These are phyloP conservation scores for Crucibulum laeve DNA, from an alignment of 768 basidiomycete genomes.

Conservation along the genomic window DNA sequence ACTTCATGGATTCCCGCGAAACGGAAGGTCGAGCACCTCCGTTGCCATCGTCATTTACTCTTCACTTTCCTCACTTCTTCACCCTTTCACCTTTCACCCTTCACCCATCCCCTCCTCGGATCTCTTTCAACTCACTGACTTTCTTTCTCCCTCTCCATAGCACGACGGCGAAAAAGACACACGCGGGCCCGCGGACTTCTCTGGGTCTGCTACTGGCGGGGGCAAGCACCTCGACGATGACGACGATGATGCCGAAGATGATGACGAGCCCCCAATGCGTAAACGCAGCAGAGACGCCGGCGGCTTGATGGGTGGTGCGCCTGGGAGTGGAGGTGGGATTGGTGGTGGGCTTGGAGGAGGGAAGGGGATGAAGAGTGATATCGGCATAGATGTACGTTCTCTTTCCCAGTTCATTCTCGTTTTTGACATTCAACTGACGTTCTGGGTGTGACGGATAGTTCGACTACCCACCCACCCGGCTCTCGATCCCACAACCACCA, in stretches of 20 bases:
- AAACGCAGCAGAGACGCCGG: constrained; percentile 23
- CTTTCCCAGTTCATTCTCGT: background rate
- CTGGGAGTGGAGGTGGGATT: no score
- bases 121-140: constrained; percentile 4
- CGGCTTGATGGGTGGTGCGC: no score
- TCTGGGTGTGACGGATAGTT: background rate
- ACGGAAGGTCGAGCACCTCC: no score
- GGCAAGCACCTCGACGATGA: constrained; percentile 33
- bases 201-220: constrained; percentile 25
- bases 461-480: background rate
- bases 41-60: no score
- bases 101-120: background rate
- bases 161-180: constrained; percentile 49
- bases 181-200: constrained; percentile 41
- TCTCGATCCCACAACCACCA: background rate
- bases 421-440: background rate
- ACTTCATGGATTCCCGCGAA: no score
- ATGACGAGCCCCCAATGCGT: constrained; percentile 16
- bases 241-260: constrained; percentile 38
- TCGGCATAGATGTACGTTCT: constrained; percentile 12
- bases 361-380: constrained; percentile 18
- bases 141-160: constrained; percentile 21
- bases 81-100: no score
- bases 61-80: no score
- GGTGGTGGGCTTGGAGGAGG: constrained; percentile 20